Conservation (phyloP, 805 yeast genomes). For the Candida cerambycidarum region DNA sequence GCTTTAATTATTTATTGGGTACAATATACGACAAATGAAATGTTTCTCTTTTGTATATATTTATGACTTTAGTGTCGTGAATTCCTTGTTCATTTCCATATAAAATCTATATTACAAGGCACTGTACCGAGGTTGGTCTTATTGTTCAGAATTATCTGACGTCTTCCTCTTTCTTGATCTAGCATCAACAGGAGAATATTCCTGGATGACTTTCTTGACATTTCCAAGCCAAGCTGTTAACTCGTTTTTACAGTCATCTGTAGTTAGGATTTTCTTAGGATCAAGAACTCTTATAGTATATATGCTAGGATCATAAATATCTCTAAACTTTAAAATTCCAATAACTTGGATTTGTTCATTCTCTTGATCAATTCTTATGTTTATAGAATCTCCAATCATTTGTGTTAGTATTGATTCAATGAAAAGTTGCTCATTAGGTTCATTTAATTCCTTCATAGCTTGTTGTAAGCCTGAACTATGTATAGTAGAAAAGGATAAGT, state of each 20-base stretch:
- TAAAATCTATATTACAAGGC: neutral
- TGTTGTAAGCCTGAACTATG: neutral
- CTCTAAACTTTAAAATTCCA: constrained; percentile 25
- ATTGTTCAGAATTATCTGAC: constrained; percentile 3
- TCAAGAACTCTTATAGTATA: constrained; percentile 24
- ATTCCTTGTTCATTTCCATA: neutral
- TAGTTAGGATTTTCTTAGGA: constrained; percentile 17
- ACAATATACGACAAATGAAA: neutral
- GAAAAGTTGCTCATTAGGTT: constrained; percentile 3
- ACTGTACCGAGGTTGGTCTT: neutral
- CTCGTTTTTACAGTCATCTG: constrained; percentile 18
- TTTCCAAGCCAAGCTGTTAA: constrained; percentile 26
- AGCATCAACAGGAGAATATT: constrained; percentile 10
- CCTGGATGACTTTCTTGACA: constrained; percentile 14
- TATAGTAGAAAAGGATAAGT: neutral
- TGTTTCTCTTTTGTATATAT: neutral
- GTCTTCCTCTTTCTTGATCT: constrained; percentile 12
- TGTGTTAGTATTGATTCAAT: constrained; percentile 14
- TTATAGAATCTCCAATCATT: constrained; percentile 18
- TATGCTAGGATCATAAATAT: constrained; percentile 27
- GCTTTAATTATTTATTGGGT: constrained; percentile 9
- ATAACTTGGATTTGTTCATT: constrained; percentile 17
- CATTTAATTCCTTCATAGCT: constrained; percentile 6
- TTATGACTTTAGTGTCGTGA: no score
- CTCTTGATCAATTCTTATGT: constrained; percentile 30